Conservation (phyloP, 108 stramenopile genomes). For the Conticribra weissflogii region DNA sequence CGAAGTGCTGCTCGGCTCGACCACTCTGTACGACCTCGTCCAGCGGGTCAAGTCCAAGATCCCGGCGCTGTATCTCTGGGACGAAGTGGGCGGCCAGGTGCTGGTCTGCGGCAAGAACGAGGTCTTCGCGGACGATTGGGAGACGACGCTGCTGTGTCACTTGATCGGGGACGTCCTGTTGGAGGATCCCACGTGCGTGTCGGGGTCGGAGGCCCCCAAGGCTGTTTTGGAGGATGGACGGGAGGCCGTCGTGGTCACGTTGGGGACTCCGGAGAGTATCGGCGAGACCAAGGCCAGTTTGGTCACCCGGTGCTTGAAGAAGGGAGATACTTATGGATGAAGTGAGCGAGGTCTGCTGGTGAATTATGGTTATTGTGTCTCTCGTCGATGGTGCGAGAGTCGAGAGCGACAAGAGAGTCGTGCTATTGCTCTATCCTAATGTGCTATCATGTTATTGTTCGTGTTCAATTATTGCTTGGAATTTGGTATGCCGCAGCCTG, state of each 20-base stretch:
- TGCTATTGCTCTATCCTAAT: no score
- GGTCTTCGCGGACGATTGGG: slow-evolving; percentile 23
- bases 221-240: slow-evolving; percentile 28
- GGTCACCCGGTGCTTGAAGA: slow-evolving; percentile 31
- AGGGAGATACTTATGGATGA: slow-evolving; percentile 42
- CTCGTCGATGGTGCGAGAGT: no score
- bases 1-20: slow-evolving; percentile 28
- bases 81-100: slow-evolving; percentile 29
- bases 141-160: slow-evolving; percentile 29
- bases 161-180: slow-evolving; percentile 17
- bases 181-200: background rate
- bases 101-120: slow-evolving; percentile 26
- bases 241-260: slow-evolving; percentile 32
- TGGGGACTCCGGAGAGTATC: slow-evolving; percentile 17
- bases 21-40: slow-evolving; percentile 18
- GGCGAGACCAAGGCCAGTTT: slow-evolving; percentile 24
- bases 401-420: no score
- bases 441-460: no score
- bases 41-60: slow-evolving; percentile 23
- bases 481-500: no score
- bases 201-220: background rate
- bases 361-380: no score
- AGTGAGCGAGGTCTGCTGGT: no score
- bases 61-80: slow-evolving; percentile 34
- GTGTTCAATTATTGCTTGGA: no score